A percentile compares a stretch with the other conserved stretches of the same genome.
phyloP scores from a whole-genome alignment of 352 stramenopile genomes.

The Phytophthora foliorum region DNA sequence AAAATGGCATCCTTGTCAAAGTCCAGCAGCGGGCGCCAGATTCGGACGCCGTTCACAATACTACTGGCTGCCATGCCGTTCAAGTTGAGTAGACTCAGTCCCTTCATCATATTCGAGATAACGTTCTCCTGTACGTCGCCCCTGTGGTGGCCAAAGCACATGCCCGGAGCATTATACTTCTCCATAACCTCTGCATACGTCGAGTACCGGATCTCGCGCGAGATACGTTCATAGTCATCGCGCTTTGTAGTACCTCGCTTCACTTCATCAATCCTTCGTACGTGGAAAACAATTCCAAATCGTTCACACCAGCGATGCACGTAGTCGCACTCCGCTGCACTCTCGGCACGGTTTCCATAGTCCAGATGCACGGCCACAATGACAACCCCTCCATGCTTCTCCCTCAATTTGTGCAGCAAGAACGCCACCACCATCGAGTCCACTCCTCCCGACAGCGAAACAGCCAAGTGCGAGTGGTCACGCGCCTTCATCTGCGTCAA shows the following conservation, averaged over 20 bases:
- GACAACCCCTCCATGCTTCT: conserved; percentile 58
- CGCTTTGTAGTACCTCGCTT: conserved; percentile 92
- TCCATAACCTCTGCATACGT: conserved; percentile 92
- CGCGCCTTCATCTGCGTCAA: conserved; percentile 55
- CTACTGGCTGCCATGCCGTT: conserved; percentile 94
- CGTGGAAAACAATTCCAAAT: conserved; percentile 85
- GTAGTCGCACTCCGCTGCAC: conserved; percentile 92
- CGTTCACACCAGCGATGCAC: conserved; percentile 91
- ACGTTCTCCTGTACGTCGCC: conserved; percentile 99
- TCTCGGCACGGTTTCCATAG: conserved; percentile 97
- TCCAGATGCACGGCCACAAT: conserved; percentile 97
- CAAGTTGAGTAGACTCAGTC: conserved; percentile 92
- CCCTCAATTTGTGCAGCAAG: conserved; percentile 90
- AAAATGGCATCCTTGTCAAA: conserved; percentile 97
- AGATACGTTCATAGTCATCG: conserved; percentile 96
- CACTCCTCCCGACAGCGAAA: conserved; percentile 96
- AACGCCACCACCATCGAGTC: conserved; percentile 98
- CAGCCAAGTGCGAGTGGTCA: conserved; percentile 66
- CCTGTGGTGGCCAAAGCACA: conserved; percentile 97
- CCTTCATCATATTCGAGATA: conserved; percentile 98
- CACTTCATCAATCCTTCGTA: conserved; percentile 93
- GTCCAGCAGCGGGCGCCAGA: conserved; percentile 94
- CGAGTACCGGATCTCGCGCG: conserved; percentile 94
- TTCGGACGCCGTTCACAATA: conserved; percentile 75
- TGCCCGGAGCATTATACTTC: conserved; percentile 79